Evolutionary conservation across 805 yeast species (phyloP), one percentile per base, ranked within the genome.

Genomic region (Komagataella ulmi): DNA sequence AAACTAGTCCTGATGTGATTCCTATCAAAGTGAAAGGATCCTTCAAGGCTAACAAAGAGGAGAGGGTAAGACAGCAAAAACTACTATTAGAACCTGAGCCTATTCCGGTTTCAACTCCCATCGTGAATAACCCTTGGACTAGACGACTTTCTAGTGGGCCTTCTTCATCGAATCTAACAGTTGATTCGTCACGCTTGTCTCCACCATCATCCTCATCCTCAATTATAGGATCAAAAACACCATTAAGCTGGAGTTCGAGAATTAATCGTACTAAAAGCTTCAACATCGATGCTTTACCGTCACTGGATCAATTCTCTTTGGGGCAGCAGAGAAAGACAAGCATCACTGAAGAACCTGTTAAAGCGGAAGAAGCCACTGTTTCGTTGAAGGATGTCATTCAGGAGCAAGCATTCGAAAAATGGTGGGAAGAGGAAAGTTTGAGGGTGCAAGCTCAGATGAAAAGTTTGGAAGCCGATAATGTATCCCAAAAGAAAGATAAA

Each of bases 341-440:
- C 23, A 67, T 62, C 54, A 58, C 65, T 3, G 69, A 68, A 55
- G 65, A 61, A 17, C 55, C 57, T 1, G 65, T 64, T 49, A 58
- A 57, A 30, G 60, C 59, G 52, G 66, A 68, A 49, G 54, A 55
- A 1, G 64, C 65, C 24, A 56, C 64, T 10, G 71, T 71, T 51
- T 72, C 86, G 1, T 64, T 86, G 46, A 81, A 77, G 48, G 96
- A 89, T 53, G 76, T 85, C 48, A 83, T 82, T 60, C 83, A 82
- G 56, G 96, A 89, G 56, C 87, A 86, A 59, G 88, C 83, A 60
- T 89, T 89, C 69, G 89, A 83, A 24, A 75, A 69, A 54, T 89
- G 97, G 97, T 89, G 95, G 90, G 84, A 78, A 44, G 80, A 78
- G 56, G 96, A 89, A 60, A 74, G 88, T 51, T 71, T 71, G n/a